Evolutionary conservation across 495 filamentous ascomycete genomes (phyloP).

Genomic region (Acidiella bohemica): DNA sequence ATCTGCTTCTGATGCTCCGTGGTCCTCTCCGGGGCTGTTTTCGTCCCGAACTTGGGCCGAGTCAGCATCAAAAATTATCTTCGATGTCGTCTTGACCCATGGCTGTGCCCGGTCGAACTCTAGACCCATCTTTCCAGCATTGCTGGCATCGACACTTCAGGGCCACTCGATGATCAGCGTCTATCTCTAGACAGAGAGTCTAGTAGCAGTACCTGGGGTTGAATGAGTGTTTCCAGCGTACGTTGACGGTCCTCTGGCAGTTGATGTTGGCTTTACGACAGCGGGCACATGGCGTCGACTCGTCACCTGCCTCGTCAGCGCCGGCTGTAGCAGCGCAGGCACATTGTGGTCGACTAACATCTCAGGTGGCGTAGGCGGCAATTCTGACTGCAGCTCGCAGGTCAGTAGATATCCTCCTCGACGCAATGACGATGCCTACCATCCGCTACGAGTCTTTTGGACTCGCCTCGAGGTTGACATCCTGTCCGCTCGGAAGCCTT

Average conservation of each 20-base stretch:
- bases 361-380: conserved; percentile 5
- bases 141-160: conserved; percentile 1
- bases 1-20: conserved; percentile 17
- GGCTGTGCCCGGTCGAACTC: conserved; percentile 16
- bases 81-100: conserved; percentile 17
- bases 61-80: too few relatives aligned
- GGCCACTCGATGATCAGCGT: background rate
- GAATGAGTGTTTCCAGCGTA: too few relatives aligned
- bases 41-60: too few relatives aligned
- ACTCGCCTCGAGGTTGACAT: too few relatives aligned
- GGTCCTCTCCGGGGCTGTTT: conserved; percentile 18
- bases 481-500: too few relatives aligned
- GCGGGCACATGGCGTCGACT: conserved; percentile 7
- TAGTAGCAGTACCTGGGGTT: too few relatives aligned
- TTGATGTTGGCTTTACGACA: too few relatives aligned
- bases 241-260: too few relatives aligned
- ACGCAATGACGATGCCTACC: conserved; percentile 6
- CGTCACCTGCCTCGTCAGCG: conserved; percentile 10
- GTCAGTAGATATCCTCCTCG: background rate
- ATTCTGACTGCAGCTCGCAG: conserved; percentile 7
- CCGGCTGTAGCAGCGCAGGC: background rate
- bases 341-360: background rate
- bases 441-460: conserved; percentile 4
- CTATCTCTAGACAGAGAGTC: background rate
- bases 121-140: conserved; percentile 13